These are phyloP conservation scores for Cucurbita pepo DNA, from an alignment of 306 rosid species.

Conservation along the genomic window DNA sequence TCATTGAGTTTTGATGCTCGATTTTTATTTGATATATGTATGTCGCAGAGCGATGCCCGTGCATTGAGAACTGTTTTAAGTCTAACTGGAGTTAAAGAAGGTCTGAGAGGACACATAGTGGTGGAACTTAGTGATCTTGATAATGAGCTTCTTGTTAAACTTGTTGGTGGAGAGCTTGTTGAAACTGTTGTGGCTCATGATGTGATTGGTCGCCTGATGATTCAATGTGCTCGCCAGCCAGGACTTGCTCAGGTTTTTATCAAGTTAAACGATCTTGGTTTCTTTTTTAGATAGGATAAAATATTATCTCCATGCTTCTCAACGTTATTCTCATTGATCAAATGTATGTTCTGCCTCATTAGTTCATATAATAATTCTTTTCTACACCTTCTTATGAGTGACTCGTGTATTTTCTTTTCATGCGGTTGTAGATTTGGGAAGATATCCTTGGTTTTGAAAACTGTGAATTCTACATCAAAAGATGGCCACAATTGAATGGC, in stretches of 20 bases:
- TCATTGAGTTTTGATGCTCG: background rate
- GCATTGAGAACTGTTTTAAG: constrained; percentile 85
- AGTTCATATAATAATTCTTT: constrained; percentile 6
- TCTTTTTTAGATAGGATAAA: background rate
- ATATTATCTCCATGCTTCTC: background rate
- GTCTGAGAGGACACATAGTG: constrained; percentile 75
- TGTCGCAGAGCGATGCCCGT: constrained; percentile 83
- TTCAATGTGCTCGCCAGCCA: constrained; percentile 93
- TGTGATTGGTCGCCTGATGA: constrained; percentile 92
- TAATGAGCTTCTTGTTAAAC: constrained; percentile 82
- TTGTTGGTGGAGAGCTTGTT: constrained; percentile 90
- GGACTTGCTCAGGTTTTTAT: constrained; percentile 84
- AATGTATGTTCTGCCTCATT: background rate
- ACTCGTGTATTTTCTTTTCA: background rate
- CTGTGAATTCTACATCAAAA: constrained; percentile 84
- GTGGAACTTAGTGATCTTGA: constrained; percentile 88
- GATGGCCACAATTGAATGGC: constrained; percentile 81
- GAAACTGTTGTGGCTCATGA: constrained; percentile 97
- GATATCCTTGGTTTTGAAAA: constrained; percentile 91
- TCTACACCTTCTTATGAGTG: background rate
- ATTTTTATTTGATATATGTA: constrained; percentile 12
- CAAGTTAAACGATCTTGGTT: background rate
- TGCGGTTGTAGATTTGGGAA: constrained; percentile 72
- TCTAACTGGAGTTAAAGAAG: constrained; percentile 78
- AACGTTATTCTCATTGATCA: no score